Percentiles rank a stretch among this genome's conserved stretches.
These are phyloP conservation scores for Vanrija pseudolonga DNA, from an alignment of 1,284 basidiomycete species.

Conservation along the genomic window DNA sequence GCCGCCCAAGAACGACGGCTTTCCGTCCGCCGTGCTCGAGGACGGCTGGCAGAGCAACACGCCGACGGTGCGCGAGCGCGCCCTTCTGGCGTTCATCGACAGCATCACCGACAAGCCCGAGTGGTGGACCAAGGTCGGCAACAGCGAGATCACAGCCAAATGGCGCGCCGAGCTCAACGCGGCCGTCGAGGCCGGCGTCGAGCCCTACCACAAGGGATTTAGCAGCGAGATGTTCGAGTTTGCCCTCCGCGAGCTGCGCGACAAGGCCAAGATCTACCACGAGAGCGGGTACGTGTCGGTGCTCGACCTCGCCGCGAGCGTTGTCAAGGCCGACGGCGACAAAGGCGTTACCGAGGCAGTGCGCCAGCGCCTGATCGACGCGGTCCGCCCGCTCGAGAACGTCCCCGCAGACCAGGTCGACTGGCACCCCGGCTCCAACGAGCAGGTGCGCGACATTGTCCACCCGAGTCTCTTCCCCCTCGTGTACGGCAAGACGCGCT, in stretches of 20 bases:
- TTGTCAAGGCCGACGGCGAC: neutral
- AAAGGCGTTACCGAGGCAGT: neutral
- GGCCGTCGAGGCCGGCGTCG: neutral
- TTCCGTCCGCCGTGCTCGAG: neutral
- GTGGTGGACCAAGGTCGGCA: neutral
- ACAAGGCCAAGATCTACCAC: neutral
- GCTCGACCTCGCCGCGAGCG: neutral
- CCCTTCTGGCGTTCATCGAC: conserved; percentile 1
- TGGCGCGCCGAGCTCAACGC: neutral
- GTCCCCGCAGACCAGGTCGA: neutral
- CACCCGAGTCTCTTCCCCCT: conserved; percentile 4
- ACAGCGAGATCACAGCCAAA: conserved; percentile 1
- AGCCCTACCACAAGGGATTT: neutral
- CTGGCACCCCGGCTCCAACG: neutral
- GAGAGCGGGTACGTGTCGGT: neutral
- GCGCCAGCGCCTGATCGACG: neutral
- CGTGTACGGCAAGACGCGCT: conserved; percentile 3
- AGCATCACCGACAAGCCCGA: conserved; percentile 4
- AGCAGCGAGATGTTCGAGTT: conserved; percentile 1
- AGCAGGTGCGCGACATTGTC: conserved; percentile 1
- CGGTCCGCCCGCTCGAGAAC: neutral
- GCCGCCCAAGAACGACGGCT: neutral
- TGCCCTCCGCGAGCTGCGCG: neutral
- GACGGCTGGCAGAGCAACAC: conserved; percentile 1
- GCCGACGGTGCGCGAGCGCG: neutral